Base-by-base conservation (phyloP, 31 red algal species). In the Asparagopsis taxiformis region DNA sequence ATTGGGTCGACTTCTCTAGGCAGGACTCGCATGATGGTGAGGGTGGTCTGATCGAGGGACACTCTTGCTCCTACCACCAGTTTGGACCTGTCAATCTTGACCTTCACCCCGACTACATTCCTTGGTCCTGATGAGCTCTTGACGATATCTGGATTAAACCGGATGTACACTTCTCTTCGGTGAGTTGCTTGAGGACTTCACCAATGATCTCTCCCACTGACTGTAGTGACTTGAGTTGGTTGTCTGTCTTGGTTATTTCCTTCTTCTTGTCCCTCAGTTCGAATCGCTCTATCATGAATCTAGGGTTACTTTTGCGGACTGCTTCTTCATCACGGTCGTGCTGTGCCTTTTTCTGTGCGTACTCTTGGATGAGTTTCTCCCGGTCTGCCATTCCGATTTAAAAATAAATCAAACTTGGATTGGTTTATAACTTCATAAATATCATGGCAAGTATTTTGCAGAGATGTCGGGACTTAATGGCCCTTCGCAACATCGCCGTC, bases 1-100 rank as follows among this genome's bases (percentile, higher is more conserved):
- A 96, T 61, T n/a, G 97, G 97, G 64, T 99, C 97, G 11, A 99
- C 97, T 69, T 99, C 97, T 32, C 97, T 76, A n/a, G 91, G 92
- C 19, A 99, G 69, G 43, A 90, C 87, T 31, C 97, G 92, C 97
- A 99, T 99, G 52, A 99, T 99, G 28, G 97, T 99, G 26, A 99
- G 72, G 6, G 97, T 99, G 31, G 97, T 99, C 97, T 96, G 95
- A 67, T 99, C 97, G 31, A 99, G 91, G 2, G 97, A 80, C 51
- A 99, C 97, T 22, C 97, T 76, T 34, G 88, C 84, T n/a, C 97
- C 97, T 59, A 93, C 88, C 16, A 86, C 82, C 51, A 99, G 72
- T 43, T 91, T 91, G 2, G 55, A 61, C 66, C 90, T 87, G 33
- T 95, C 87, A 7, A 99, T 52, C 29, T 88, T 87, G 67, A 77